Evolutionary conservation across 192 early-diverging fungal species (phyloP).

Genomic region (Mortierella hygrophila): DNA sequence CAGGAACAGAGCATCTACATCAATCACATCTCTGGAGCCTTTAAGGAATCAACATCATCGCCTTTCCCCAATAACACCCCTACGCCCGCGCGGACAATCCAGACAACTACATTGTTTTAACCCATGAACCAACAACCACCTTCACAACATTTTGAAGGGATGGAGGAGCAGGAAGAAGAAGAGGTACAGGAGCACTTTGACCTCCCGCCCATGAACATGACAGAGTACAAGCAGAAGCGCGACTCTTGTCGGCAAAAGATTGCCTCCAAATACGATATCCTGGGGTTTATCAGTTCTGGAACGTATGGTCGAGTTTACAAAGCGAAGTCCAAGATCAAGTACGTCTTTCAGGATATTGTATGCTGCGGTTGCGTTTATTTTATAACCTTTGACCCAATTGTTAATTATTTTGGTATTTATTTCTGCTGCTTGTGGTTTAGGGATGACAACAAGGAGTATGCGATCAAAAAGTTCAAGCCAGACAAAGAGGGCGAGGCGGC

Average conservation of each 20-base stretch:
- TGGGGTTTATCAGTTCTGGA: constrained; percentile 94
- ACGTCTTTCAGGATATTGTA: background rate
- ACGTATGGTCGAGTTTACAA: constrained; percentile 98
- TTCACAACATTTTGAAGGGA: background rate
- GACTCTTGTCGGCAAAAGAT: constrained; percentile 70
- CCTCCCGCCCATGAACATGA: constrained; percentile 61
- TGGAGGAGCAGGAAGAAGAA: background rate
- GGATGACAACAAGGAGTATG: constrained; percentile 75
- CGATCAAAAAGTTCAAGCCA: constrained; percentile 98
- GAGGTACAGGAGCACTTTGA: constrained; percentile 19
- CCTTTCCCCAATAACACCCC: no score
- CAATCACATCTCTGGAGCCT: no score
- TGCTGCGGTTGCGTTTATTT: background rate
- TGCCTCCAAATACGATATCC: constrained; percentile 83
- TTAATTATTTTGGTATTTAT: background rate
- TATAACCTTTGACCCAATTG: background rate
- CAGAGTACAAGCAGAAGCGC: constrained; percentile 65
- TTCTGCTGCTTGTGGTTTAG: background rate
- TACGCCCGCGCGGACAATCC: no score
- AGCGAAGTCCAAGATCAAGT: constrained; percentile 75
- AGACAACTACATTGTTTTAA: no score
- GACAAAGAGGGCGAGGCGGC: constrained; percentile 91
- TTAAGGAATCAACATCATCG: no score
- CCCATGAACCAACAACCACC: background rate
- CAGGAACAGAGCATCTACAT: no score